Evolutionary conservation across 2,329 filamentous ascomycete species (phyloP), one percentile per base, ranked within the genome.

Genomic region (Periconia sp.): DNA sequence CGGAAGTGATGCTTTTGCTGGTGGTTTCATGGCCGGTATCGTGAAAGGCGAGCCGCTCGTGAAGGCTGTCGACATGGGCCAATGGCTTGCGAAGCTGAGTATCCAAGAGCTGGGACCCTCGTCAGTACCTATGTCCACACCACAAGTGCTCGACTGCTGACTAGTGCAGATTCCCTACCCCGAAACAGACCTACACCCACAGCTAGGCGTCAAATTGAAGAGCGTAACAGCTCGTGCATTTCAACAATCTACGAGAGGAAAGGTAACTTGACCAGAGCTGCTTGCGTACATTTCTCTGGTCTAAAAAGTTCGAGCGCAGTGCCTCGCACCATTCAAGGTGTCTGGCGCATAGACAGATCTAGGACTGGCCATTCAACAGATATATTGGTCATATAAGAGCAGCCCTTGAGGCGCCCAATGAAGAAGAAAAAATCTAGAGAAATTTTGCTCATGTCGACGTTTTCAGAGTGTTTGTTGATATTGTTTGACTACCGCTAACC

Each of bases 51-150:
- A 94, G 78, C 70, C 83, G 40, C 80, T 99, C 36, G 85, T 88
- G 61, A 83, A 85, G 56, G 82, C 82, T 65, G 81, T 99, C 59
- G 88, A 96, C 71, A 89, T 94, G 82, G 94, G 94, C 54, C 92
- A 96, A 76, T 99, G 94, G 94, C 83, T 99, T 56, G 94, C 94
- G 36, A 87, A 87, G 66, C 79, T 96, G 65, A 94, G 91, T 80
- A 92, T 99, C 71, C 86, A 92, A 78, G 92, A 97, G 77, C 79
- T 96, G 61, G 94, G 94, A 63, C 92, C 92, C 75, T 94, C 91
- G 87, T 97, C 87, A 7, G n/a, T 4, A 3, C 17, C 13, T 34
- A 9, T 11, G 31, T 10, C 23, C 7, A 38, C n/a, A n/a, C n/a
- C n/a, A n/a, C n/a, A n/a, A n/a, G n/a, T n/a, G n/a, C n/a, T n/a